These are phyloP conservation scores for Trametes polyzona DNA, from an alignment of 1,284 basidiomycete genomes.

Conservation along the genomic window DNA sequence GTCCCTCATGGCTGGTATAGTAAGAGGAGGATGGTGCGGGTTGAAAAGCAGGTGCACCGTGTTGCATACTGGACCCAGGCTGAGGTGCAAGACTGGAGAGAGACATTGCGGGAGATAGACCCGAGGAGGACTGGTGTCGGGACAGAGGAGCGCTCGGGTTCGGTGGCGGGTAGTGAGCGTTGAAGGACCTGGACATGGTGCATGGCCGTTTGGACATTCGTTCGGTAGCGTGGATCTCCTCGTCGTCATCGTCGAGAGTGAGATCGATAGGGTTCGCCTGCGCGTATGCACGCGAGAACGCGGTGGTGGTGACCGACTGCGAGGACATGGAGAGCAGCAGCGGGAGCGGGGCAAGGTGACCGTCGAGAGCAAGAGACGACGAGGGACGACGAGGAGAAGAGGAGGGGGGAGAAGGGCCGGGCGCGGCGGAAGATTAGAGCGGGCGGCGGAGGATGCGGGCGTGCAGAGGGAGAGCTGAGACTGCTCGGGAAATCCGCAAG, in stretches of 20 bases:
- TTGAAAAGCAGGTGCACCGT: constrained; percentile 10
- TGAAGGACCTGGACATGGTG: constrained; percentile 29
- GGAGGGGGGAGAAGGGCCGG: constrained; percentile 12
- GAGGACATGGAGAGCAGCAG: constrained; percentile 21
- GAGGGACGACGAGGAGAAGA: constrained; percentile 14
- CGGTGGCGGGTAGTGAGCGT: constrained; percentile 22
- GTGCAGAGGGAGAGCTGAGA: constrained; percentile 10
- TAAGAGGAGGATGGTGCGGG: constrained; percentile 5
- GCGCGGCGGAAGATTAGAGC: constrained; percentile 23
- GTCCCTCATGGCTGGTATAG: constrained; percentile 13
- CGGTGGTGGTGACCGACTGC: constrained; percentile 21
- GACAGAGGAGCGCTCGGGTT: constrained; percentile 14
- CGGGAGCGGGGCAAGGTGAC: neutral
- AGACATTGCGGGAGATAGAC: constrained; percentile 38
- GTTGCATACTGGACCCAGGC: constrained; percentile 2
- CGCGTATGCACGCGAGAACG: constrained; percentile 24
- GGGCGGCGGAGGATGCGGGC: constrained; percentile 14
- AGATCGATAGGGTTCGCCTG: constrained; percentile 40
- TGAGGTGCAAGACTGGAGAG: constrained; percentile 29
- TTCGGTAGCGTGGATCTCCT: constrained; percentile 27
- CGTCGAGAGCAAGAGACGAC: constrained; percentile 1
- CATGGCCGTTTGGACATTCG: constrained; percentile 34
- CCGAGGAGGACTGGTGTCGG: constrained; percentile 32
- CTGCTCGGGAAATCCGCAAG: too few relatives aligned
- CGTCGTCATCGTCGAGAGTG: constrained; percentile 38